Percentiles rank a stretch among this genome's conserved stretches.
phyloP scores from a whole-genome alignment of 192 early-diverging fungal genomes.

The Linnemannia zychae region DNA sequence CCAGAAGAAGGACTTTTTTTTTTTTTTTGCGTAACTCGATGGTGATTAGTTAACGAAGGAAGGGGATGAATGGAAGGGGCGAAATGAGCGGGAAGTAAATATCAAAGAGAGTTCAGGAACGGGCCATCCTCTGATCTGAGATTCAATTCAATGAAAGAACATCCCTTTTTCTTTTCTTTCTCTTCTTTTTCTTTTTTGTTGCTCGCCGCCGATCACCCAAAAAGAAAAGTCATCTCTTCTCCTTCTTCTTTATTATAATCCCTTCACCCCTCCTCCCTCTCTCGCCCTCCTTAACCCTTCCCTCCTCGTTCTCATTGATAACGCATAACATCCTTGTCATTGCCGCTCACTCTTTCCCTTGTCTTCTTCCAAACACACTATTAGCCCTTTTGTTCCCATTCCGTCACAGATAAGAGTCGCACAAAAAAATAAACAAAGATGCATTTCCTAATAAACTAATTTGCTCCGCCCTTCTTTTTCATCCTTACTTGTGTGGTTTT shows the following conservation, averaged over 20 bases:
- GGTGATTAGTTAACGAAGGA: neutral
- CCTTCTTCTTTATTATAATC: neutral
- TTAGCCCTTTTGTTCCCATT: neutral
- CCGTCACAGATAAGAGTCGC: neutral
- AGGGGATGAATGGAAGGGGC: neutral
- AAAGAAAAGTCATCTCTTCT: neutral
- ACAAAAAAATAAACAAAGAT: neutral
- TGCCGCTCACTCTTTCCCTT: neutral
- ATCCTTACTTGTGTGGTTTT: neutral
- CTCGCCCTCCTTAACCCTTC: neutral
- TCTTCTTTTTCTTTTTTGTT: neutral
- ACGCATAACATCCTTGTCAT: neutral
- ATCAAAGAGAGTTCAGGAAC: constrained; percentile 22
- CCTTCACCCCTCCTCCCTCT: neutral
- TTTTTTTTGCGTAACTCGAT: neutral
- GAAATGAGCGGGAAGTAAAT: neutral
- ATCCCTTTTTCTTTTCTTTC: neutral
- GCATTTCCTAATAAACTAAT: neutral
- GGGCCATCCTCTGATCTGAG: neutral
- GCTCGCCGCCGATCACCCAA: neutral
- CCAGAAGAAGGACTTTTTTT: neutral
- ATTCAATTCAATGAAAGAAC: neutral
- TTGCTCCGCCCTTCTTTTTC: neutral
- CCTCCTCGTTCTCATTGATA: neutral
- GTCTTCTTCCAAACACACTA: constrained; percentile 1